Percentiles rank a stretch among this genome's conserved stretches.
phyloP scores from a whole-genome alignment of 805 yeast species.

The Metschnikowia vanudenii region DNA sequence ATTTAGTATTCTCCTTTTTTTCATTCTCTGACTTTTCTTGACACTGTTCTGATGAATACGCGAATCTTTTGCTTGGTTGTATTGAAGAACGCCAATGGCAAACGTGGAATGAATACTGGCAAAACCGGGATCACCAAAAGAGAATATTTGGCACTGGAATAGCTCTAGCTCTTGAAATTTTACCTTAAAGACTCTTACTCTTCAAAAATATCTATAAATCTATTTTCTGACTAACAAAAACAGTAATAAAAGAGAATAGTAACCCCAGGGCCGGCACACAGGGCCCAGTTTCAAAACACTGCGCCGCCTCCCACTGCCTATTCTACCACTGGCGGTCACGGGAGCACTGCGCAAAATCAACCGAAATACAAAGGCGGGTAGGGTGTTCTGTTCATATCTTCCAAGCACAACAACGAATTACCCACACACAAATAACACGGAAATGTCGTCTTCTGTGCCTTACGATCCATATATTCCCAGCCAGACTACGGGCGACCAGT shows the following conservation, averaged over 20 bases:
- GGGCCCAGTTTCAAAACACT: background rate
- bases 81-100: too few relatives aligned
- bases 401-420: background rate
- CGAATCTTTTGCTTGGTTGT: too few relatives aligned
- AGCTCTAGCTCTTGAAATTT: too few relatives aligned
- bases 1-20: too few relatives aligned
- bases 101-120: too few relatives aligned
- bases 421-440: background rate
- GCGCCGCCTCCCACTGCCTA: background rate
- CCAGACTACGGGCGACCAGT: conserved; percentile 50
- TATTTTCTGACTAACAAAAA: too few relatives aligned
- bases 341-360: conserved; percentile 10
- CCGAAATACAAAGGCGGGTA: conserved; percentile 8
- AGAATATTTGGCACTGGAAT: too few relatives aligned
- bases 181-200: too few relatives aligned
- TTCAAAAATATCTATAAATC: too few relatives aligned
- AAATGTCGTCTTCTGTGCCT: conserved; percentile 76
- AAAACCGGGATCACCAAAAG: too few relatives aligned
- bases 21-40: too few relatives aligned
- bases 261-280: background rate
- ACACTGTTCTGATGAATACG: too few relatives aligned
- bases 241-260: background rate
- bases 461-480: conserved; percentile 84
- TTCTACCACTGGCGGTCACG: conserved; percentile 11
- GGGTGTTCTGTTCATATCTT: background rate